Base-by-base conservation (phyloP, 2,329 filamentous ascomycete genomes). In the Didymella lethalis region DNA sequence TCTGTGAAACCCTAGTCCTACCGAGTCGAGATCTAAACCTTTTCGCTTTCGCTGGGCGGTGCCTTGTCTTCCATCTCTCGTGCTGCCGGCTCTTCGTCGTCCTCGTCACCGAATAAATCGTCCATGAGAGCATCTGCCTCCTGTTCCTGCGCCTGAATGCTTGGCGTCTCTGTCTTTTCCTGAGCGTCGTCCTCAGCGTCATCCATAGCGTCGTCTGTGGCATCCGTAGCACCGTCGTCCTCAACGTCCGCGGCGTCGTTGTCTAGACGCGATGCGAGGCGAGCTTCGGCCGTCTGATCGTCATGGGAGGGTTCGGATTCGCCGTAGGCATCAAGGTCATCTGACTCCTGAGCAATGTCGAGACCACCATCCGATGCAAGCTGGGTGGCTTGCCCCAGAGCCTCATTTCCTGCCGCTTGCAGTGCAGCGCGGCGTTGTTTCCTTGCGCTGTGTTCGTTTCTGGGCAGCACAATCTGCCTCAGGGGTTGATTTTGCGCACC, bases 361-460 rank as follows among this genome's bases (percentile, higher is more conserved):
- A 45, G 26, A 11, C 16, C 10, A 7, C 26, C 32, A 26, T n/a
- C 26, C 11, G 20, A 8, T 6, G 11, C 38, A 7, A 8, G 16
- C 18, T 38, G n/a, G 20, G 20, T 16, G 18, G 3, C 46, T 8
- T 36, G 32, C 12, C 11, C 29, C 31, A 29, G 16, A 26, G 25
- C 3, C 26, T 23, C 25, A n/a, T 32, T 34, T n/a, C 26, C 20
- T 12, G 36, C 44, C 12, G 60, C 48, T 18, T 3, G 34, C 3
- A 40, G 11, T 3, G 46, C 32, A 40, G 36, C 44, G 36, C 65
- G 57, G 29, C 51, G 66, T 43, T 40, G 18, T 43, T 59, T 66
- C 34, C 67, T 63, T 29, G 10, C 59, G 25, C 67, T 70, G 28
- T 54, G 44, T n/a, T 59, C 48, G 20, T 61, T 59, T 44, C 64